phyloP scores from a whole-genome alignment of 805 yeast species.

The Spathaspora boniae region DNA sequence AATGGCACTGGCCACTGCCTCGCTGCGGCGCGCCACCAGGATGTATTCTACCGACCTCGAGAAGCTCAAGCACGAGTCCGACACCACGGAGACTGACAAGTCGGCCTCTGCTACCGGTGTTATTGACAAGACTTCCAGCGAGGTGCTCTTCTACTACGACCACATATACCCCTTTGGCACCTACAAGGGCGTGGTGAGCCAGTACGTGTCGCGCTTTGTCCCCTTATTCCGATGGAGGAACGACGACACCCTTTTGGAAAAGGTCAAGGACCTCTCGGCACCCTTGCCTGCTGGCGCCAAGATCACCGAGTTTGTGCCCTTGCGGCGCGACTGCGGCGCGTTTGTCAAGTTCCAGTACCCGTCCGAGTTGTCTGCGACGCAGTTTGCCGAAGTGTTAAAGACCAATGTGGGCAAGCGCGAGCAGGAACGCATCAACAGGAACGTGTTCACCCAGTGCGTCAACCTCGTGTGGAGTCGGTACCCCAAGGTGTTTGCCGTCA shows the following conservation, averaged over 20 bases:
- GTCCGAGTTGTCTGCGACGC: slow-evolving; percentile 43
- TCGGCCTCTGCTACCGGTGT: slow-evolving; percentile 41
- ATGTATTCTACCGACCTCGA: slow-evolving; percentile 23
- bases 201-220: slow-evolving; percentile 18
- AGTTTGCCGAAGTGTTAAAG: slow-evolving; percentile 51
- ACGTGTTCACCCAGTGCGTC: slow-evolving; percentile 9
- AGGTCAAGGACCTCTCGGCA: slow-evolving; percentile 14
- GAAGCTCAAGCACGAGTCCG: slow-evolving; percentile 30
- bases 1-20: background rate
- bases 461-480: slow-evolving; percentile 18
- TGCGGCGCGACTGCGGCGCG: slow-evolving; percentile 88
- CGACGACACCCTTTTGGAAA: slow-evolving; percentile 16
- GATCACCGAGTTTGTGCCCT: slow-evolving; percentile 61
- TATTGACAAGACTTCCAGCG: slow-evolving; percentile 29
- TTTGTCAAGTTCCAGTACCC: slow-evolving; percentile 77
- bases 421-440: slow-evolving; percentile 7
- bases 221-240: slow-evolving; percentile 11
- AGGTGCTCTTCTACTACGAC: slow-evolving; percentile 36
- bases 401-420: slow-evolving; percentile 34
- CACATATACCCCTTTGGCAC: slow-evolving; percentile 30
- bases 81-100: slow-evolving; percentile 22
- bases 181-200: slow-evolving; percentile 19
- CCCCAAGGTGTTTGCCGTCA: slow-evolving; percentile 66
- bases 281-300: slow-evolving; percentile 33
- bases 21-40: background rate